These are phyloP conservation scores for Davidsoniella australis DNA, from an alignment of 2,329 filamentous ascomycete species.

Conservation along the genomic window DNA sequence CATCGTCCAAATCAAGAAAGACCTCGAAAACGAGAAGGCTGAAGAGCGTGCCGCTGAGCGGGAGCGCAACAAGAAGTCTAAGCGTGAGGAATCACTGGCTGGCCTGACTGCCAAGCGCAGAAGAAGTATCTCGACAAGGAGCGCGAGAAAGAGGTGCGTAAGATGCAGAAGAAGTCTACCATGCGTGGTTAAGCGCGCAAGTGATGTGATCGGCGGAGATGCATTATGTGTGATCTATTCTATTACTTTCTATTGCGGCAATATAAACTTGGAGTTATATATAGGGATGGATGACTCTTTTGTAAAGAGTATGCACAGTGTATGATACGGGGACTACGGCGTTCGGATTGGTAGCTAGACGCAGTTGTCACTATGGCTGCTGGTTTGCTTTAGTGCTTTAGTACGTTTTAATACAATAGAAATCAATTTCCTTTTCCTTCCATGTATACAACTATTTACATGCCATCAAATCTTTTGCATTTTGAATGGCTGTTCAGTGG, in stretches of 20 bases:
- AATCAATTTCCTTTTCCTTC: too few relatives aligned
- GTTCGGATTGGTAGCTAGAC: too few relatives aligned
- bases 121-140: conserved; percentile 74
- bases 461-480: too few relatives aligned
- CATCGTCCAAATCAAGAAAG: conserved; percentile 61
- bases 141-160: conserved; percentile 52
- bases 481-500: too few relatives aligned
- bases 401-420: too few relatives aligned
- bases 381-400: too few relatives aligned
- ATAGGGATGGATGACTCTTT: not conserved
- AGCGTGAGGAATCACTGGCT: conserved; percentile 69
- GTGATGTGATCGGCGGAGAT: too few relatives aligned
- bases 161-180: conserved; percentile 36
- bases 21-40: conserved; percentile 62
- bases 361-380: too few relatives aligned
- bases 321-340: too few relatives aligned
- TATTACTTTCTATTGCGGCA: not conserved
- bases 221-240: too few relatives aligned
- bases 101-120: conserved; percentile 66
- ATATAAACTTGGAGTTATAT: not conserved
- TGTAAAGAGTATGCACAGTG: too few relatives aligned
- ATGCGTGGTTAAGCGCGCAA: conserved; percentile 26
- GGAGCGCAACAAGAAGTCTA: conserved; percentile 68
- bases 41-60: conserved; percentile 58
- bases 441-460: too few relatives aligned